Evolutionary conservation across 441 rosid species (phyloP).

Genomic region (Eruca vesicaria): DNA sequence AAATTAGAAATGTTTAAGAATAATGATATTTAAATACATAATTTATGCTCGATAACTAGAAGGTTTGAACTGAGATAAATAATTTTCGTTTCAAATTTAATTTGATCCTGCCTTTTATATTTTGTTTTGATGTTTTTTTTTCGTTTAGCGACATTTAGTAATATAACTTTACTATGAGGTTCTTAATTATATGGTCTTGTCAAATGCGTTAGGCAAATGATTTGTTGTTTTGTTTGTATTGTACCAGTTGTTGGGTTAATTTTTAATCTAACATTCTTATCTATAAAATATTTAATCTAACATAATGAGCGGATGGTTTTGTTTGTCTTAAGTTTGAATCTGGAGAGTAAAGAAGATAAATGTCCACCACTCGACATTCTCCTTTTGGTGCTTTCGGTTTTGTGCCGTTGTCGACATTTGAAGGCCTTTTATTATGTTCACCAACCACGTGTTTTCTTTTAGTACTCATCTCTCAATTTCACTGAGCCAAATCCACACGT

Average conservation of each 20-base stretch:
- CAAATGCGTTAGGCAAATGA: not conserved
- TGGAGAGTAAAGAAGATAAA: not conserved
- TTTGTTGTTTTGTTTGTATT: not conserved
- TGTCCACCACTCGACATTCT: not conserved
- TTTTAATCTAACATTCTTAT: not conserved
- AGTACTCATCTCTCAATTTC: not conserved
- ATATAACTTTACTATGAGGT: not conserved
- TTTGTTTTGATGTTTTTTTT: too few relatives aligned
- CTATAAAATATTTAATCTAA: not conserved
- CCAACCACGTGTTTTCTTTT: slow-evolving; percentile 19
- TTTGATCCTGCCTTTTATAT: too few relatives aligned
- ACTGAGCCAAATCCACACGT: not conserved
- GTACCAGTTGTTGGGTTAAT: not conserved
- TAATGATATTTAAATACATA: not conserved
- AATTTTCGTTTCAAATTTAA: too few relatives aligned
- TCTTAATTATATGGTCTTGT: not conserved
- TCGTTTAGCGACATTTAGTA: not conserved
- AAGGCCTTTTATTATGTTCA: slow-evolving; percentile 18
- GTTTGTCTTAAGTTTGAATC: not conserved
- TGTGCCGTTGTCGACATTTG: slow-evolving; percentile 13
- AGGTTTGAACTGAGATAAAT: not conserved
- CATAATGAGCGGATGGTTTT: not conserved
- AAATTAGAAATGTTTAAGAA: not conserved
- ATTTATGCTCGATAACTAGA: not conserved
- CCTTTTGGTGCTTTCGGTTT: slow-evolving; percentile 6